A percentile compares a stretch with the other conserved stretches of the same genome.
phyloP scores from a whole-genome alignment of 1,284 basidiomycete species.

The Pholiota adiposa region DNA sequence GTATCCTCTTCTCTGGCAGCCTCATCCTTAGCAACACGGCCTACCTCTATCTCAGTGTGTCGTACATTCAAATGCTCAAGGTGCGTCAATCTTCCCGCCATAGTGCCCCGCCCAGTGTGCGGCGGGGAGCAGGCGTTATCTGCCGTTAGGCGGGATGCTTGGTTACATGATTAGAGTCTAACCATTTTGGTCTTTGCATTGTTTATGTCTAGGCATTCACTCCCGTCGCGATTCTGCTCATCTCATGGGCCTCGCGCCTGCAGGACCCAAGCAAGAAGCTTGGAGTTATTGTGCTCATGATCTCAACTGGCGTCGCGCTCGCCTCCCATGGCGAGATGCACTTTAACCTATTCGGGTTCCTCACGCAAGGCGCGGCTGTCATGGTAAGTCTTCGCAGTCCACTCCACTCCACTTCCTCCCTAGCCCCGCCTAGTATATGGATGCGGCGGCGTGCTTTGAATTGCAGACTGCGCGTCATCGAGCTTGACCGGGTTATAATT shows the following conservation, averaged over 20 bases:
- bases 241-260: constrained; percentile 90
- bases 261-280: constrained; percentile 87
- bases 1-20: constrained; percentile 89
- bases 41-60: constrained; percentile 89
- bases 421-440: not conserved
- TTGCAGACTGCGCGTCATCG: not conserved
- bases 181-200: not conserved
- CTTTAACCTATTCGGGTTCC: constrained; percentile 88
- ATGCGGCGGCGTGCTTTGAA: not conserved
- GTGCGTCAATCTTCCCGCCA: constrained; percentile 40
- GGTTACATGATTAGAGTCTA: not conserved
- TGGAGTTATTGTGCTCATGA: constrained; percentile 87
- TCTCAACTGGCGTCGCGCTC: constrained; percentile 89
- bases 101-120: not conserved
- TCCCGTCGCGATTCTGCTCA: constrained; percentile 95
- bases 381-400: constrained; percentile 49
- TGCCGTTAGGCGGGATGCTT: not conserved
- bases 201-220: constrained; percentile 78
- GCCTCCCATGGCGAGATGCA: constrained; percentile 87
- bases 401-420: not conserved
- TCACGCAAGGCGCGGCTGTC: constrained; percentile 84
- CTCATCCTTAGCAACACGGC: constrained; percentile 95
- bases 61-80: constrained; percentile 99
- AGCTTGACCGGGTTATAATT: not conserved
- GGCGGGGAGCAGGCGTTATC: not conserved